These are phyloP conservation scores for Clarkia xantiana DNA, from an alignment of 345 rosid genomes.

Conservation along the genomic window DNA sequence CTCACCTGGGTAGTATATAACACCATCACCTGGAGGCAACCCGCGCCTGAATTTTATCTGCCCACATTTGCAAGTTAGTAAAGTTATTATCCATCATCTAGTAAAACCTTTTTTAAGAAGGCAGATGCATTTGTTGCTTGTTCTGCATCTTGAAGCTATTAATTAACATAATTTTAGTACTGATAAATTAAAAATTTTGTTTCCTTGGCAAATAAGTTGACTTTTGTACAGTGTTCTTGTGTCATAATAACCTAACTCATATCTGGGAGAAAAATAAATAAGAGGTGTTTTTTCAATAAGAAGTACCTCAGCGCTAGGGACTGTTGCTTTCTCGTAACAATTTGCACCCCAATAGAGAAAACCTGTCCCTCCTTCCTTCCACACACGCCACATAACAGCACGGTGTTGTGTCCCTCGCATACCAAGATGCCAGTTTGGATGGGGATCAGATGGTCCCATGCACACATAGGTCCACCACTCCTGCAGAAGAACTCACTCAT, in stretches of 20 bases:
- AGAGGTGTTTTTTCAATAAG: not conserved
- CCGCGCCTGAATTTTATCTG: slow-evolving; percentile 87
- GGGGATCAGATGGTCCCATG: slow-evolving; percentile 97
- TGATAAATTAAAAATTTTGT: no score
- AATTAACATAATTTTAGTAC: no score
- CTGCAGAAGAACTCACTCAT: slow-evolving; percentile 18
- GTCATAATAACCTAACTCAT: no score
- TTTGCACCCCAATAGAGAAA: slow-evolving; percentile 97
- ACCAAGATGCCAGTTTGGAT: slow-evolving; percentile 96
- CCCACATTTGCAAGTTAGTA: not conserved
- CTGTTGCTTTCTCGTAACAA: slow-evolving; percentile 86
- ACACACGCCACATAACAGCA: slow-evolving; percentile 95
- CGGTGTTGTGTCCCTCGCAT: slow-evolving; percentile 98
- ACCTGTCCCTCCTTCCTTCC: slow-evolving; percentile 99
- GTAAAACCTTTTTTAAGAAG: no score
- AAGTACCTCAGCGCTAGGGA: slow-evolving; percentile 85
- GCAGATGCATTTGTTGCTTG: no score
- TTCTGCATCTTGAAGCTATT: no score
- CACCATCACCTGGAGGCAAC: slow-evolving; percentile 94
- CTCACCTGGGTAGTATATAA: slow-evolving; percentile 79
- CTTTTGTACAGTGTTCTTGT: no score
- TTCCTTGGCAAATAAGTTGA: no score
- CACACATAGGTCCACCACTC: slow-evolving; percentile 99
- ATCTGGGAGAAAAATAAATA: no score
- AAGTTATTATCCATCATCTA: no score